Base-by-base conservation (phyloP, 208 protist genomes). In the Leishmania amazonensis region DNA sequence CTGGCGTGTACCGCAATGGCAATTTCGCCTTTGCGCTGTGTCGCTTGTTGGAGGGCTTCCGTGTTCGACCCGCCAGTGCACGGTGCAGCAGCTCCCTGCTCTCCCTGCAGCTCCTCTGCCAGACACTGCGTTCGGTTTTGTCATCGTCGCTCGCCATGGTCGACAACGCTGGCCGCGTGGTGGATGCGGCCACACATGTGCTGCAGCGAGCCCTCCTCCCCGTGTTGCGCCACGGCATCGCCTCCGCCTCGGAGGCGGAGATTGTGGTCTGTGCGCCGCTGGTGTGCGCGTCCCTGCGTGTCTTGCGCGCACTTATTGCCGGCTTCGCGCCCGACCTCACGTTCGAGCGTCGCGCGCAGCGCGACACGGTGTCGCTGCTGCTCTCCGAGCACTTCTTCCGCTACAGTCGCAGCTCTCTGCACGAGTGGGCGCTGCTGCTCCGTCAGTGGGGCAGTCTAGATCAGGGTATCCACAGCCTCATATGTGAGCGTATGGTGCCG, bases 311-410 rank as follows among this genome's bases (percentile, higher is more conserved):
- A 9, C 17, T 76, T 45, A 68, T 87, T 58, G 11, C 57, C 38
- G 82, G 71, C 62, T 85, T 85, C 38, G 71, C 81, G 45, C 76
- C 85, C 13, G 79, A 81, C 51, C 60, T 85, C 54, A 60, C 64
- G 49, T 78, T 90, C 17, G 81, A 71, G 42, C 81, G 87, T 28
- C 90, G 88, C 21, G 75, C 91, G n/a, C 83, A 88, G 71, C 83
- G 84, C 60, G 85, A 90, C 40, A 28, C 92, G 7, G 38, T 88
- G 68, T 76, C 90, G 38, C 76, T 85, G 47, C 77, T 92, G 67
- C 87, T 86, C 62, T 85, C 75, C 2, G 87, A 88, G 51, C 68
- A 88, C 70, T 91, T 93, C 71, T 93, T 91, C 78, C 80, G 83
- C 71, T 88, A 88, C 79, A 83, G 83, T 38, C 76, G 83, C 45